Evolutionary conservation across 192 early-diverging fungal species (phyloP).

Genomic region (Coemansia javaensis): DNA sequence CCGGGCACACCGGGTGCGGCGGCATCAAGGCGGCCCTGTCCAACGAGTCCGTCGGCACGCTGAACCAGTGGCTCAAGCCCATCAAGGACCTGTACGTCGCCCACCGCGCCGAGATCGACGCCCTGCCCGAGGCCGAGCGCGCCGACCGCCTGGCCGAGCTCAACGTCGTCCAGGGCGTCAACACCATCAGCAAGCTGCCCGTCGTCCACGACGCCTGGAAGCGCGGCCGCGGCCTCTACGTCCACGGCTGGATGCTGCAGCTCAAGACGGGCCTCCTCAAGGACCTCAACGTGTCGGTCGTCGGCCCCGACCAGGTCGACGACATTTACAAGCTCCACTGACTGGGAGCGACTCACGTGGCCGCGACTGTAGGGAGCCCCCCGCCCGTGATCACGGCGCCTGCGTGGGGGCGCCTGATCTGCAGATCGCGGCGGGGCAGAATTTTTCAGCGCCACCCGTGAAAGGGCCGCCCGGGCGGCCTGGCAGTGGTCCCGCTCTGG

Average conservation of each 20-base stretch:
- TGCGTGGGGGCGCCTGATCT: background rate
- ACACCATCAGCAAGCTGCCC: constrained; percentile 66
- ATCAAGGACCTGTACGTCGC: constrained; percentile 79
- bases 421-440: too few relatives aligned
- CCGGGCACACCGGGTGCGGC: constrained; percentile 77
- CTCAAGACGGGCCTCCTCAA: constrained; percentile 56
- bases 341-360: too few relatives aligned
- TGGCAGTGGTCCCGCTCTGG: too few relatives aligned
- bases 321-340: constrained; percentile 18
- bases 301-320: constrained; percentile 22
- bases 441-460: too few relatives aligned
- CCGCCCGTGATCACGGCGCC: too few relatives aligned
- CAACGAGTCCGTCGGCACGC: constrained; percentile 62
- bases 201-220: constrained; percentile 83
- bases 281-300: constrained; percentile 36
- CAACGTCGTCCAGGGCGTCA: constrained; percentile 70
- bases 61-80: constrained; percentile 87
- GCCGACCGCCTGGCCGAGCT: constrained; percentile 61
- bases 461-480: too few relatives aligned
- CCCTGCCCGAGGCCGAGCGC: constrained; percentile 51
- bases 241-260: constrained; percentile 73
- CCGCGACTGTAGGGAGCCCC: too few relatives aligned
- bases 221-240: constrained; percentile 60
- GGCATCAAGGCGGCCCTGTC: constrained; percentile 62
- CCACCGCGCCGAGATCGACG: constrained; percentile 52